Evolutionary conservation across 148 eudicot genomes (phyloP), one percentile per base, ranked within the genome.

Genomic region (Amaranthus hypochondriacus): DNA sequence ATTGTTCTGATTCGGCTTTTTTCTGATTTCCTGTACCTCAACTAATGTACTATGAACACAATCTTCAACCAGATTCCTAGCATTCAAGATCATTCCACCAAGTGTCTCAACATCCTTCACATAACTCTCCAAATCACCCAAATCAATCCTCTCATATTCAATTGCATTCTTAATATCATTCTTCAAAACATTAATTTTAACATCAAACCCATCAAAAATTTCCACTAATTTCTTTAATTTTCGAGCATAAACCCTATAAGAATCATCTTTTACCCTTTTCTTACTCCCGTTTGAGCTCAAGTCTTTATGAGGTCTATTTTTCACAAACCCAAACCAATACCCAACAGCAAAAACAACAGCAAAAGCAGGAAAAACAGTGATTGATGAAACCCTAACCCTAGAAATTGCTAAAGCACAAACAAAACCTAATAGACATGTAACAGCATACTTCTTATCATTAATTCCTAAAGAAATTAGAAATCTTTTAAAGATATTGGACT

Each of bases 331-430:
- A 80, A 90, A 73, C 3, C 93, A 89, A 85, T 92, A 89, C 75
- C 98, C 98, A 81, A 78, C 47, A 7, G 82, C 93, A 80, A 92
- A 92, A 81, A 95, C 88, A 74, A 92, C 52, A 73, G 79, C 88
- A 84, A 83, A 78, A 83, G 93, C 97, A 48, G 98, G 97, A 75
- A 89, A 77, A 48, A 89, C 86, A 75, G 92, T 64, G 79, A 92
- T 85, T 44, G 97, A 86, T 55, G 98, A 90, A 78, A 90, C 89
- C 83, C 87, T 87, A 61, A 95, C 81, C 81, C 98, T 90, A 83
- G 93, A 88, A 86, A 95, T 62, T 5, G 84, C 97, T 76, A 95
- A 79, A n/a, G 96, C 98, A 80, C 91, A 85, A n/a, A 87, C 80
- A 83, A 95, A 91, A 43, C 98, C 98, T 18, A 94, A 67, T 6